Base-by-base conservation (phyloP, 805 yeast species). In the Cyberlindnera petersonii region DNA sequence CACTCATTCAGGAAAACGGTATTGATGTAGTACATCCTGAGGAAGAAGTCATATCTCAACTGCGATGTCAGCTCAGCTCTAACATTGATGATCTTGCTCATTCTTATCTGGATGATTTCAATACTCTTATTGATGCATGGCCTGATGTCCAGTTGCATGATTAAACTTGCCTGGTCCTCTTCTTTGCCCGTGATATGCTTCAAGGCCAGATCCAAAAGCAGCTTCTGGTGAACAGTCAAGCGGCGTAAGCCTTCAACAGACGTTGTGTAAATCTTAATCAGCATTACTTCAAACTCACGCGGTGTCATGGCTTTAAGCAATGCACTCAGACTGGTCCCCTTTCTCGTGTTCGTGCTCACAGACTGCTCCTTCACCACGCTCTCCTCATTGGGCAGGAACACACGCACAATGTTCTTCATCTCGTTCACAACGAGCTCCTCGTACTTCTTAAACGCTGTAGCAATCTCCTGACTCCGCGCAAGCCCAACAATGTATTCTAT, bases 1-100 rank as follows among this genome's bases (percentile, higher is more conserved):
- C 95, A 86, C 54, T 87, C 95, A 33, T 75, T 75, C 29, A 88
- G 66, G 56, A 89, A 89, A 17, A 81, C 68, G 0, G 81, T 74
- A 40, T 79, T 77, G 11, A 84, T 64, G 3, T 82, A 68, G 59
- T 79, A 86, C 36, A 86, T 71, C 42, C 78, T 66, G 33, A 86
- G 53, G 61, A 88, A 89, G 47, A 71, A 74, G n/a, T 72, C 71
- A 8, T 76, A 66, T 3, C 81, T 60, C 17, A 80, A 58, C 27
- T 68, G 71, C 0, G 86, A 74, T 11, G 77, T 78, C 46, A 83
- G 77, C 30, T 82, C 87, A 55, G 81, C 76, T 46, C 98, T 71
- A 6, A 86, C 94, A 38, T 76, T 74, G 11, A 89, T 70, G 13
- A 93, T 74, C 52, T 84, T 85, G 14, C 86, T 82, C 64, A 89